Base-by-base conservation (phyloP, 176 grass and related monocot genomes). In the Dendrocalamus sinicus region DNA sequence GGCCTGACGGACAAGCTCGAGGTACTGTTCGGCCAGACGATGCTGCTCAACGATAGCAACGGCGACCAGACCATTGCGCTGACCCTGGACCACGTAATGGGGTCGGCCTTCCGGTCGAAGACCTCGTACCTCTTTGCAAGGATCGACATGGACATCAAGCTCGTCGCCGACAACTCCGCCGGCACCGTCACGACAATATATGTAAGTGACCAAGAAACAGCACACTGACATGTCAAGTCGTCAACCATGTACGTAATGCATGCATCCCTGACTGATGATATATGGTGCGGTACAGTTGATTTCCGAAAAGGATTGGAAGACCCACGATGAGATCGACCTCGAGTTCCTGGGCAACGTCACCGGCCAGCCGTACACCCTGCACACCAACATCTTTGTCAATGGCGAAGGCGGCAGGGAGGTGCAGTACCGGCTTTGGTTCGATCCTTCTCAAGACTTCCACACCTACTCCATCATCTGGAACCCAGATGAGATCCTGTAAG, bases 401-500 rank as follows among this genome's bases (percentile, higher is more conserved):
- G 93, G 93, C 23, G 61, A 81, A 20, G 93, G 90, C 5, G 80
- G 91, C 84, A 90, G 93, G 76, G 93, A 94, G 88, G 72, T 88
- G 45, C 85, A 91, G 71, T 91, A 86, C 82, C 74, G 71, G 13
- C 93, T 94, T 30, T 94, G 93, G 93, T 94, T 94, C 62, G 93
- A 97, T 13, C 94, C 94, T 11, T 91, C 92, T 0, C 39, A 60
- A 1, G 90, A 89, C 37, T 94, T 92, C 70, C 94, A 97, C 71
- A 91, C 83, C 47, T 97, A 97, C 53, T 91, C 94, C 82, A 91
- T 97, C 74, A 4, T 97, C 63, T 97, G 94, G 94, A 97, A 86
- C 54, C 80, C 75, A 55, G 84, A 92, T 0, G 67, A 92, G 69
- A 89, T 97, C 84, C 77, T 97, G 94, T 97, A 84, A 96, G 53